Conservation (phyloP, 805 yeast genomes). For the Kodamaea kaohsiungensis region DNA sequence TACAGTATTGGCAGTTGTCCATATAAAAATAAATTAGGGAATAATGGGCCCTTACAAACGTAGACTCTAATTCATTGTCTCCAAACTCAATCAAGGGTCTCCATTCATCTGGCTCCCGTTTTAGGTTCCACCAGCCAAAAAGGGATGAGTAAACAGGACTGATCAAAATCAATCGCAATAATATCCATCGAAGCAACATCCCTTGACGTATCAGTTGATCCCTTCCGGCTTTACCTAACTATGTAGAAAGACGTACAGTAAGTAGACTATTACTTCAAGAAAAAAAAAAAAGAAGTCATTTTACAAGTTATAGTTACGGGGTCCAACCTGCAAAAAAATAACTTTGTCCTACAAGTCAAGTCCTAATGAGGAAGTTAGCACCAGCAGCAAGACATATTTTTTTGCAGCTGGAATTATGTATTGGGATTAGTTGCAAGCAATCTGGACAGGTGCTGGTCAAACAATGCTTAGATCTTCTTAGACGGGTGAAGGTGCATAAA, state of each 20-base stretch:
- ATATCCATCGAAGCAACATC: background rate
- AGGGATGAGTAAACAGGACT: background rate
- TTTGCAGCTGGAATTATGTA: background rate
- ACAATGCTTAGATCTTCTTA: background rate
- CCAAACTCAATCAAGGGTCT: constrained; percentile 10
- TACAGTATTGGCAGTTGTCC: constrained; percentile 36
- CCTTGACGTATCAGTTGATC: background rate
- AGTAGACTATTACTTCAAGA: background rate
- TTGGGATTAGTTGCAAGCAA: background rate
- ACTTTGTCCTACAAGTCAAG: background rate
- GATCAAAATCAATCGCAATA: background rate
- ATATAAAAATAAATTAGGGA: constrained; percentile 51
- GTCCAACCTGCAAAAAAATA: constrained; percentile 1
- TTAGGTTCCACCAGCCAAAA: constrained; percentile 5
- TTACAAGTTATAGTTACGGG: background rate
- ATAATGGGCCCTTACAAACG: constrained; percentile 24
- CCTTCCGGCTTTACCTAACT: background rate
- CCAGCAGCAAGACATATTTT: background rate
- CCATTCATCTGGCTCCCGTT: background rate
- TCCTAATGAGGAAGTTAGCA: background rate
- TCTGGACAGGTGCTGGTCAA: background rate
- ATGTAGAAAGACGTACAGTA: background rate
- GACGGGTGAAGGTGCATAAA: background rate
- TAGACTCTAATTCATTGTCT: constrained; percentile 13
- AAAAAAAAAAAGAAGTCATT: no score